These are phyloP conservation scores for Spathaspora gorwiae DNA, from an alignment of 805 yeast species.

Conservation along the genomic window DNA sequence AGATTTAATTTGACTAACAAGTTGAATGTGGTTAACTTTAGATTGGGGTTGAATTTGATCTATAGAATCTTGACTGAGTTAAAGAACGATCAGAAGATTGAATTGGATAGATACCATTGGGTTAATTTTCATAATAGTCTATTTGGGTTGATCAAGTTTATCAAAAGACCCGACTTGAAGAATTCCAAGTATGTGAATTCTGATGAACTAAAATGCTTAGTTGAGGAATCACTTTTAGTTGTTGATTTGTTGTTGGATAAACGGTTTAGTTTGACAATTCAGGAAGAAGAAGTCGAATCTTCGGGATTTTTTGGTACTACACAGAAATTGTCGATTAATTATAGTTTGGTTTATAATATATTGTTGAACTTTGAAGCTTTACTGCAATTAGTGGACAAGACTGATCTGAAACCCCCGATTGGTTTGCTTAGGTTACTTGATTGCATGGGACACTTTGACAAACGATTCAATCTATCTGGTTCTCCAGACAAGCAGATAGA, in stretches of 20 bases:
- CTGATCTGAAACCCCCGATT: background rate
- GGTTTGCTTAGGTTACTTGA: conserved; percentile 10
- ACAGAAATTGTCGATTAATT: conserved; percentile 20
- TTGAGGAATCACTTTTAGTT: conserved; percentile 22
- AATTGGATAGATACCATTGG: conserved; percentile 30
- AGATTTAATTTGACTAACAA: conserved; percentile 37
- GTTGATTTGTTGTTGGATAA: conserved; percentile 14
- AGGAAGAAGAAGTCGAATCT: conserved; percentile 5
- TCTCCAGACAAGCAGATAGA: background rate
- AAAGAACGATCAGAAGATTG: conserved; percentile 9
- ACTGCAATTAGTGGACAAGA: conserved; percentile 2
- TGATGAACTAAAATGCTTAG: conserved; percentile 12
- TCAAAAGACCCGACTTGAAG: conserved; percentile 15
- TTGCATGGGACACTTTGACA: conserved; percentile 15
- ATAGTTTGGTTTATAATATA: conserved; percentile 26
- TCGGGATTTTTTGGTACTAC: conserved; percentile 5
- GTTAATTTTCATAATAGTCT: conserved; percentile 28
- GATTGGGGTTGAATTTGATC: conserved; percentile 21
- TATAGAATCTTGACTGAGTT: conserved; percentile 20
- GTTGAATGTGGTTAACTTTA: conserved; percentile 27
- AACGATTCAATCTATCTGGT: conserved; percentile 12
- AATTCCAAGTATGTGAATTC: conserved; percentile 12
- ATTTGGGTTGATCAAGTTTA: conserved; percentile 27
- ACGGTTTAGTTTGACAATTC: conserved; percentile 16
- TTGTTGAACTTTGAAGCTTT: conserved; percentile 20